These are phyloP conservation scores for Exophiala alcalophila DNA, from an alignment of 2,329 filamentous ascomycete genomes.

Conservation along the genomic window DNA sequence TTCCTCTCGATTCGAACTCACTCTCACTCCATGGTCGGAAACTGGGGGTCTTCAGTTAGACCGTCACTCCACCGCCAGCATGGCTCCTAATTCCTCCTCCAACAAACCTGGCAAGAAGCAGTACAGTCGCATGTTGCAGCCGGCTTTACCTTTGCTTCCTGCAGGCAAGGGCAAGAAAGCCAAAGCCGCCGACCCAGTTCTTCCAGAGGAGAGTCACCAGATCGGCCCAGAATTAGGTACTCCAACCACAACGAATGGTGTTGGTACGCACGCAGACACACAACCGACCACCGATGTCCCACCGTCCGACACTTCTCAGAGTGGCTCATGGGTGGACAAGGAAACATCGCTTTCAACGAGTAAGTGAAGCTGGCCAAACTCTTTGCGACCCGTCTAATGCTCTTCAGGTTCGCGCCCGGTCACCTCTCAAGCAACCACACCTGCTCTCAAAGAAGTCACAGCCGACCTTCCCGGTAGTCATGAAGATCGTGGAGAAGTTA, in stretches of 20 bases:
- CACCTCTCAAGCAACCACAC: constrained; percentile 1
- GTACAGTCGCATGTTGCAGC: constrained; percentile 17
- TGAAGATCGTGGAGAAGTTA: not conserved
- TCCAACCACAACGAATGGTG: not conserved
- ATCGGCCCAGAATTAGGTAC: not conserved
- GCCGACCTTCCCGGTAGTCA: not conserved
- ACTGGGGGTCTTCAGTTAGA: constrained; percentile 8
- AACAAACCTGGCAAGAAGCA: constrained; percentile 4
- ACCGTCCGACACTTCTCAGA: not conserved
- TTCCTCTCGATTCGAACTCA: not conserved
- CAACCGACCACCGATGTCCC: not conserved
- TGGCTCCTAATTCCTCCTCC: constrained; percentile 12
- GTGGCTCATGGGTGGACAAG: constrained; percentile 1
- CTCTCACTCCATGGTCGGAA: constrained; percentile 16
- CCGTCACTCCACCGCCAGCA: constrained; percentile 11
- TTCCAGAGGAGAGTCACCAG: no score
- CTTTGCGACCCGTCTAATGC: constrained; percentile 1
- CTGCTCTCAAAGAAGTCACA: constrained; percentile 5
- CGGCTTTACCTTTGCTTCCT: constrained; percentile 12
- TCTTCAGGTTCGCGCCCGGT: constrained; percentile 5
- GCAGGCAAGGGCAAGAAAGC: constrained; percentile 6
- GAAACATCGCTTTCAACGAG: constrained; percentile 8
- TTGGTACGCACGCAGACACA: constrained; percentile 1
- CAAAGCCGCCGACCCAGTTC: no score
- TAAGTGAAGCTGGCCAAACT: not conserved